phyloP scores from a whole-genome alignment of 805 yeast species.

The Debaryomyces hansenii region DNA sequence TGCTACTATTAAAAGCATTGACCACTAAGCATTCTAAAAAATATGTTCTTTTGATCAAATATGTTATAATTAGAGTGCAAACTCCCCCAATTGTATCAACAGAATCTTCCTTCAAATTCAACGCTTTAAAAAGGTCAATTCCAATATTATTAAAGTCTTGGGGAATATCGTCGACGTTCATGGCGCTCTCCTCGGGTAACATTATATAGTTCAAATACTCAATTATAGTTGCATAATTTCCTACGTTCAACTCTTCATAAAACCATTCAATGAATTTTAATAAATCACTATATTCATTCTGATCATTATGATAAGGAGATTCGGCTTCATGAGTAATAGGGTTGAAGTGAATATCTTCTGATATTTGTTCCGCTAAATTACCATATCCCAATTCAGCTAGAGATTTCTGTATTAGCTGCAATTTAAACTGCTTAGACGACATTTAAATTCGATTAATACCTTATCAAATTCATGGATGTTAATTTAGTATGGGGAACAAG shows the following conservation, averaged over 20 bases:
- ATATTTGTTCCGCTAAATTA: conserved; percentile 22
- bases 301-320: background rate
- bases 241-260: conserved; percentile 10
- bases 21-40: conserved; percentile 19
- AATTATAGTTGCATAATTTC: conserved; percentile 14
- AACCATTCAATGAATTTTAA: conserved; percentile 16
- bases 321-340: background rate
- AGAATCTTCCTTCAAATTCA: background rate
- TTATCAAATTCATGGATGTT: background rate
- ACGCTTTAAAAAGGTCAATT: conserved; percentile 3
- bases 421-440: conserved; percentile 24
- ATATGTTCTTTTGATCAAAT: conserved; percentile 22
- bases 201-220: conserved; percentile 10
- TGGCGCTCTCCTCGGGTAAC: conserved; percentile 4
- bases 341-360: conserved; percentile 5
- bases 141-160: background rate
- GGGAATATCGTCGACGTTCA: conserved; percentile 6
- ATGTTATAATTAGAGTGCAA: conserved; percentile 14
- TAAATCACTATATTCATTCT: background rate
- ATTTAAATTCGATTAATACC: conserved; percentile 1
- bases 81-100: background rate
- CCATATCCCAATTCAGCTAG: conserved; percentile 31
- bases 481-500: background rate
- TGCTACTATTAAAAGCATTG: conserved; percentile 6
- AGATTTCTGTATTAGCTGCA: conserved; percentile 30